Evolutionary conservation across 768 basidiomycete genomes (phyloP).

Genomic region (Serendipita vermifera): DNA sequence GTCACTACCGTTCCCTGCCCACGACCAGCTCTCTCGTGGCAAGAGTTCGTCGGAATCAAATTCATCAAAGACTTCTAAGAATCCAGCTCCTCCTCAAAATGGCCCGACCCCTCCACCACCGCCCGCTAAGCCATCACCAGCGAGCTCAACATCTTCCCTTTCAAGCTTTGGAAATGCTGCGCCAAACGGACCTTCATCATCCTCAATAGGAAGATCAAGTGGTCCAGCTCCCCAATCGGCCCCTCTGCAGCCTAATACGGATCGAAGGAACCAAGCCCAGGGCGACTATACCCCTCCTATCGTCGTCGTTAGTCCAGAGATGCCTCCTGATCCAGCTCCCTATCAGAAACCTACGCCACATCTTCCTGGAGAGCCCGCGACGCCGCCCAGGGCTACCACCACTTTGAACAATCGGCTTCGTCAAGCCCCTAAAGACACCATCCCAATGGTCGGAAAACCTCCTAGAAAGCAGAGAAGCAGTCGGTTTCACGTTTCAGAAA

Average conservation of each 20-base stretch:
- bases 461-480: conserved; percentile 96
- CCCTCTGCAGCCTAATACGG: conserved; percentile 31
- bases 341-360: conserved; percentile 20
- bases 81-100: conserved; percentile 27
- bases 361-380: conserved; percentile 26
- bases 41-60: conserved; percentile 54
- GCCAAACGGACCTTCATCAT: conserved; percentile 26
- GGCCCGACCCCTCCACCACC: conserved; percentile 48
- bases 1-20: too few species aligned
- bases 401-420: conserved; percentile 51
- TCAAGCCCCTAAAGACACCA: conserved; percentile 79
- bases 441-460: conserved; percentile 90
- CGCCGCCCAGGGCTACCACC: conserved; percentile 53
- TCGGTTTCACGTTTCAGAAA: conserved; percentile 90
- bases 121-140: conserved; percentile 11
- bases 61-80: conserved; percentile 45
- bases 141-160: conserved; percentile 29
- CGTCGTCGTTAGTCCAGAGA: conserved; percentile 73
- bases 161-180: conserved; percentile 27
- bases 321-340: conserved; percentile 35
- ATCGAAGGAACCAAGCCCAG: conserved; percentile 45
- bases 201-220: conserved; percentile 29
- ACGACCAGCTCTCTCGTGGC: conserved; percentile 27
- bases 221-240: conserved; percentile 30
- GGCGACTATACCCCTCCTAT: conserved; percentile 53